A percentile compares a stretch with the other conserved stretches of the same genome.
phyloP scores from a whole-genome alignment of 2,329 filamentous ascomycete species.

The Epicoccum nigrum region DNA sequence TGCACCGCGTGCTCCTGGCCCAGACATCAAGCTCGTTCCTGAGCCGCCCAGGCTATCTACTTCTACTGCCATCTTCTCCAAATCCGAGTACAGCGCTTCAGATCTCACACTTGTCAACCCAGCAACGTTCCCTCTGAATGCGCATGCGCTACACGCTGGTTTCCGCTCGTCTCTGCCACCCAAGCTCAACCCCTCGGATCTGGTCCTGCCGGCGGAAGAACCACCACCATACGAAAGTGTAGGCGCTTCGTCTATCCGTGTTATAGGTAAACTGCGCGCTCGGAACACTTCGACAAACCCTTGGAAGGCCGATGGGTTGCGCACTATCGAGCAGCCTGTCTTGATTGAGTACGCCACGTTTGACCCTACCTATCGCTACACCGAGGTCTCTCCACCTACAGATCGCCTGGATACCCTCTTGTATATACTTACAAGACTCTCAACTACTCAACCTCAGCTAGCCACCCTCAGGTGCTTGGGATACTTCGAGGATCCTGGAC shows the following conservation, averaged over 20 bases:
- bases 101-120: constrained; percentile 54
- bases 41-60: constrained; percentile 26
- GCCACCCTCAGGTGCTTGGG: constrained; percentile 64
- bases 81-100: constrained; percentile 48
- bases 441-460: constrained; percentile 42
- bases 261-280: constrained; percentile 54
- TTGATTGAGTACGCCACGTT: constrained; percentile 72
- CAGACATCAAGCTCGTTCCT: constrained; percentile 26
- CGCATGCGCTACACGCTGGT: constrained; percentile 18
- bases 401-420: constrained; percentile 53
- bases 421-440: constrained; percentile 37
- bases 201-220: constrained; percentile 54
- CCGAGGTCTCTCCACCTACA: constrained; percentile 54
- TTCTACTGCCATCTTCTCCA: constrained; percentile 35
- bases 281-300: constrained; percentile 44
- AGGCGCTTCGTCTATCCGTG: constrained; percentile 52
- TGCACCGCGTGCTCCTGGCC: constrained; percentile 38
- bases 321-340: constrained; percentile 57
- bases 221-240: constrained; percentile 57
- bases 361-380: constrained; percentile 55
- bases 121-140: constrained; percentile 38
- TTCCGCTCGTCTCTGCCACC: constrained; percentile 46
- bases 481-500: constrained; percentile 77
- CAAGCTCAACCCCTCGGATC: constrained; percentile 51
- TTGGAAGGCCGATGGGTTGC: constrained; percentile 47